Base-by-base conservation (phyloP, 352 stramenopile genomes). In the Pythium grandisporangium region DNA sequence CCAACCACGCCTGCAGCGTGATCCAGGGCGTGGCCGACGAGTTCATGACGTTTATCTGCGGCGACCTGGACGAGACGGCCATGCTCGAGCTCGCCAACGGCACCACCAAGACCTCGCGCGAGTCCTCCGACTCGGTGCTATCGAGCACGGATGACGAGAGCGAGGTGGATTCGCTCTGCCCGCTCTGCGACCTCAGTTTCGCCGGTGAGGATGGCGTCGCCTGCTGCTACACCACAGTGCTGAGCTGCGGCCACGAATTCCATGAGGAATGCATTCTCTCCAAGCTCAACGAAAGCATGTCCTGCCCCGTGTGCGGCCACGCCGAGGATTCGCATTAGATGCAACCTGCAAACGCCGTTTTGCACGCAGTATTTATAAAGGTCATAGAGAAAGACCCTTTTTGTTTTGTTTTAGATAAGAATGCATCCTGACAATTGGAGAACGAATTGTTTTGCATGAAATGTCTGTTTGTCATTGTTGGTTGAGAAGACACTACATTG, bases 211-310 rank as follows among this genome's bases (percentile, higher is more conserved):
- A 34, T 13, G 19, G 25, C 10, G 51, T 35, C 4, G 37, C 47
- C 20, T 41, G 53, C 32, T 55, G 42, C 45, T 72, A 66, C 46
- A 62, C 58, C 30, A 75, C 66, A 35, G 62, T 54, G 19, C 59
- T 81, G 8, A 27, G 50, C 17, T 81, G 68, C 29, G 68, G 65
- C 27, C 68, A 81, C 43, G 34, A 60, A 19, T 81, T 77, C 55
- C 68, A 81, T 51, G 64, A 81, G 35, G 68, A 81, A 45, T 81
- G 68, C 54, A 72, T 78, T 40, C 37, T 81, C 27, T 12, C 48
- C 27, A 62, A 64, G 48, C 57, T 81, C 25, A 81, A 81, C 54
- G 55, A 67, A 42, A 45, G 53, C 27, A 55, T 78, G 48, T 36
- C 23, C 5, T 81, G 68, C 36, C 68, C 65, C 6, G 55, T 65